Base-by-base conservation (phyloP, 805 yeast species). In the Hemisphaericaspora nanyangensis region DNA sequence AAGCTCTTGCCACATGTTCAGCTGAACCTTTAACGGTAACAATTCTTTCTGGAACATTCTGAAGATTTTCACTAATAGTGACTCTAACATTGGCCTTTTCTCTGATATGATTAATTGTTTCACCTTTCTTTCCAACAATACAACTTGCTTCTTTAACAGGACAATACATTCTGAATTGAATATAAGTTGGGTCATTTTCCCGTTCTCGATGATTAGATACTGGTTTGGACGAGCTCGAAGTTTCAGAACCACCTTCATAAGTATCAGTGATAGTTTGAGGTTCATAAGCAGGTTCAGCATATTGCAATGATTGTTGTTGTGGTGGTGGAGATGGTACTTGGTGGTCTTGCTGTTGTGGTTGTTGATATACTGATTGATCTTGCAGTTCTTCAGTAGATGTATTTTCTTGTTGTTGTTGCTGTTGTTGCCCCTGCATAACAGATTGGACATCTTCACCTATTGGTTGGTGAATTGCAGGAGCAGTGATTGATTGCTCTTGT, bases 111-210 rank as follows among this genome's bases (percentile, higher is more conserved):
- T 75, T 70, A 35, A 85, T 83, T 12, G 72, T 76, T 41, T 81
- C 87, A n/a, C 95, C 95, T 40, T 82, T 83, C 48, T 81, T 82
- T 0, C 95, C 95, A 12, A 85, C 91, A 33, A 85, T 70, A 16
- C 75, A 58, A 3, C 85, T 79, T 1, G 95, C 90, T 52, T 86
- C 90, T 48, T 78, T 82, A 12, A 82, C 85, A 3, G 78, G 74
- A 48, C 90, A 82, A 36, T 82, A 69, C 86, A 85, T 82, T 45
- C 95, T 70, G 58, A 85, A 68, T 48, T 77, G 79, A 4, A 82
- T 79, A 46, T 76, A 76, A 0, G 83, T 77, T 5, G 83, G 79
- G 44, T 79, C 84, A 31, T 68, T 70, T 29, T 68, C 68, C 35
- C 54, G 55, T 26, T 72, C 73, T 38, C 66, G 55, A 38, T 65